Percentiles rank a stretch among this genome's conserved stretches.
phyloP scores from a whole-genome alignment of 371 early-diverging fungal species.

The Funneliformis caledonium region DNA sequence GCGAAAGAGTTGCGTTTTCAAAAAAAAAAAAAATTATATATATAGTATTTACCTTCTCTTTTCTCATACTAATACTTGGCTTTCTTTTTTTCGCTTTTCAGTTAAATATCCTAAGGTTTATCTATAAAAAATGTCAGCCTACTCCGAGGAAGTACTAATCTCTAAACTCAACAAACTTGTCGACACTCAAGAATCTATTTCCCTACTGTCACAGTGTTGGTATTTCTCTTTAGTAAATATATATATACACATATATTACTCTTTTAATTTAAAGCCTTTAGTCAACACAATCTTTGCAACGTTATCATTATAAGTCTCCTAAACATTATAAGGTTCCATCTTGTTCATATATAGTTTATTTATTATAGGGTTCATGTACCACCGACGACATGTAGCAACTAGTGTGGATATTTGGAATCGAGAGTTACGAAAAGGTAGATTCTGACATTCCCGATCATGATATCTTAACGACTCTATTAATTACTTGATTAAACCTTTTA shows the following conservation, averaged over 20 bases:
- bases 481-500: background rate
- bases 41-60: no score
- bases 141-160: constrained; percentile 23
- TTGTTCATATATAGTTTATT: background rate
- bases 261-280: background rate
- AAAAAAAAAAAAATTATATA: no score
- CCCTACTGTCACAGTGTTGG: constrained; percentile 40
- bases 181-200: constrained; percentile 42
- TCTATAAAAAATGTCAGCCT: constrained; percentile 16
- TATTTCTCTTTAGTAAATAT: background rate
- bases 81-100: no score
- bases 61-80: no score
- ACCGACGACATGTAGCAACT: constrained; percentile 33
- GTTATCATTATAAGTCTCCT: background rate
- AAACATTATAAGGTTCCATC: background rate
- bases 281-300: background rate
- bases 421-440: constrained; percentile 2
- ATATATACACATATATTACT: no score
- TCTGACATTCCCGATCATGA: background rate
- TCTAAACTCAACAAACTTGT: constrained; percentile 37
- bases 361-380: constrained; percentile 39
- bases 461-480: background rate
- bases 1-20: no score
- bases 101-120: background rate
- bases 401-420: constrained; percentile 40